phyloP scores from a whole-genome alignment of 768 basidiomycete species.

The Rhodotorula diobovata region DNA sequence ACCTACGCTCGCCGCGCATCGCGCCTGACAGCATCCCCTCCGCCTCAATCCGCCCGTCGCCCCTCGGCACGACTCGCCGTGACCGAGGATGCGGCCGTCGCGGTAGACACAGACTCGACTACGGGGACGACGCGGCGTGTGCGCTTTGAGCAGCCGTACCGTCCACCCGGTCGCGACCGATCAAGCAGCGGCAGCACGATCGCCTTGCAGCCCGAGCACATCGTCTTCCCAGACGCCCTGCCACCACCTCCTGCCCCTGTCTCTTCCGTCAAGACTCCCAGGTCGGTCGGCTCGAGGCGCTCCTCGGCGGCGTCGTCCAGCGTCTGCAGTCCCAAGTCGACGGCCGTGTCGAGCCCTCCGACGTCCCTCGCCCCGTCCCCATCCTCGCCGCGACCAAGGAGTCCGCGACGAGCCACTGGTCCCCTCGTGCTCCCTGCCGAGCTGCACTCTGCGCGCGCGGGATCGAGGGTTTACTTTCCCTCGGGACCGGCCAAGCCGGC shows the following conservation, averaged over 20 bases:
- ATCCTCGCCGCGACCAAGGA: not conserved
- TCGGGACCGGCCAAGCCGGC: not conserved
- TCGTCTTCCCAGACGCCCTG: slow-evolving; percentile 21
- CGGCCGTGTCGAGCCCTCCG: not conserved
- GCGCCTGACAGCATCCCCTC: slow-evolving; percentile 1
- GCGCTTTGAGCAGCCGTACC: slow-evolving; percentile 5
- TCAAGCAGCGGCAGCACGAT: not conserved
- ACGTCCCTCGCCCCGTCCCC: not conserved
- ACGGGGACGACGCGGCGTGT: not conserved
- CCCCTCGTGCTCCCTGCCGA: not conserved
- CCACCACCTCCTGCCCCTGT: not conserved
- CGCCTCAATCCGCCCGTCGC: not conserved
- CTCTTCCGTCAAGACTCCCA: not conserved
- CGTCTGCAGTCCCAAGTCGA: not conserved
- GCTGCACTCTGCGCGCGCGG: not conserved
- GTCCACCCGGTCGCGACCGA: not conserved
- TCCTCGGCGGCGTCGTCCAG: not conserved
- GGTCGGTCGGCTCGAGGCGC: not conserved
- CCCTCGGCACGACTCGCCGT: not conserved
- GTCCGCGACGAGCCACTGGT: not conserved
- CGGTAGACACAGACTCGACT: not conserved
- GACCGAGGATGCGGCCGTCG: not conserved
- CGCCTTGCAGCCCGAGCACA: slow-evolving; percentile 18
- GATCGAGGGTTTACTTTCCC: slow-evolving; percentile 10
- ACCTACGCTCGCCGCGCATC: not conserved